phyloP scores from a whole-genome alignment of 2,329 filamentous ascomycete species.

The Fusarium guadeloupense region DNA sequence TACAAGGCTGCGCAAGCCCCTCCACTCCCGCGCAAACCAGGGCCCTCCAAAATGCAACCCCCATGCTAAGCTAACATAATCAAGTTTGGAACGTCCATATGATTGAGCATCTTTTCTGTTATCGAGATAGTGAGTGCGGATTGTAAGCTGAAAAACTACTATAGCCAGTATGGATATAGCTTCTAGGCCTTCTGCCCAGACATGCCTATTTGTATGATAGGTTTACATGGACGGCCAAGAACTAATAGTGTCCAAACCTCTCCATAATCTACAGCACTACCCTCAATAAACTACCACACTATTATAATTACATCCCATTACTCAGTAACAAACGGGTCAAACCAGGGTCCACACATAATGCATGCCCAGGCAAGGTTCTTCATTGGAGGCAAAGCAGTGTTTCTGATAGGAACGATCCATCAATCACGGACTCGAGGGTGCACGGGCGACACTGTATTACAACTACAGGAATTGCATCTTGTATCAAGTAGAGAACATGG shows the following conservation, averaged over 20 bases:
- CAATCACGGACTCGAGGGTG: slow-evolving; percentile 23
- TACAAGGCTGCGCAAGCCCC: slow-evolving; percentile 33
- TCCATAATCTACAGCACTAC: too few species aligned
- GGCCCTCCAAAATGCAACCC: slow-evolving; percentile 24
- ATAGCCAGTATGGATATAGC: too few species aligned
- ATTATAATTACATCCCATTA: not conserved
- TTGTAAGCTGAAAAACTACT: too few species aligned
- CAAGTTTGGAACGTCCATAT: not conserved
- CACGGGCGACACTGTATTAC: slow-evolving; percentile 27
- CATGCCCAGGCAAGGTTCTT: not conserved
- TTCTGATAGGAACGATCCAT: slow-evolving; percentile 27
- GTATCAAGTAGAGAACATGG: not conserved
- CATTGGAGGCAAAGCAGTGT: too few species aligned
- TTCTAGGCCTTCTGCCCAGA: too few species aligned
- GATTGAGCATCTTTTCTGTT: too few species aligned
- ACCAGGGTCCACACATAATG: not conserved
- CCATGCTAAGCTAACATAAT: slow-evolving; percentile 31
- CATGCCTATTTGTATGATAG: too few species aligned
- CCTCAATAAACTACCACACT: too few species aligned
- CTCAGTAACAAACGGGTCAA: not conserved
- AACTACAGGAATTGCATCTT: not conserved
- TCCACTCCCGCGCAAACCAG: slow-evolving; percentile 34
- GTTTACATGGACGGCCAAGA: too few species aligned
- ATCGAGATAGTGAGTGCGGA: too few species aligned
- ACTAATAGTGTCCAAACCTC: too few species aligned